Evolutionary conservation across 495 filamentous ascomycete genomes (phyloP).

Genomic region (Venustampulla echinocandica): DNA sequence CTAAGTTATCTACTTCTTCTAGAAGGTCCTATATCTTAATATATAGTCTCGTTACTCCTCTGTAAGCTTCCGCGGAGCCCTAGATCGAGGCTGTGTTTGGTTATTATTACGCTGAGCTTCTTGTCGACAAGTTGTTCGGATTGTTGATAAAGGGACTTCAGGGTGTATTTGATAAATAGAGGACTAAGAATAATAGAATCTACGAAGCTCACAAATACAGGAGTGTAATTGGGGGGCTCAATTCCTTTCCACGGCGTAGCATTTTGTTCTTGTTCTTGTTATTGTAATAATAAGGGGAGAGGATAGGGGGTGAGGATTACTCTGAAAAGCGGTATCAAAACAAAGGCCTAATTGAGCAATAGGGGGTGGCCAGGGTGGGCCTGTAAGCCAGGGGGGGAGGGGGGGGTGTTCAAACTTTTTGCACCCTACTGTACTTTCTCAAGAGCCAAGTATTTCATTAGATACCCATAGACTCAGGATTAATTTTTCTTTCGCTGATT

Average conservation of each 20-base stretch:
- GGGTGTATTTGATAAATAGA: neutral
- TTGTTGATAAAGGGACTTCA: neutral
- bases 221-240: neutral
- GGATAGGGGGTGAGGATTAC: neutral
- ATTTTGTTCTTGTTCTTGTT: too few relatives aligned
- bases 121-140: neutral
- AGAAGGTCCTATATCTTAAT: neutral
- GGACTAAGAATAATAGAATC: neutral
- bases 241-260: neutral
- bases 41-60: neutral
- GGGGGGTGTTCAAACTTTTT: too few relatives aligned
- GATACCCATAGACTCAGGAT: too few relatives aligned
- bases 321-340: neutral
- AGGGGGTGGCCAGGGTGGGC: too few relatives aligned
- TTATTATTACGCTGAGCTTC: neutral
- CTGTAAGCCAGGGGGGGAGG: too few relatives aligned
- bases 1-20: constrained; percentile 1
- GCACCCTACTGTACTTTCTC: too few relatives aligned
- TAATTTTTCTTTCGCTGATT: too few relatives aligned
- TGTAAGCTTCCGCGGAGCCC: neutral
- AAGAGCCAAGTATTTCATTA: too few relatives aligned
- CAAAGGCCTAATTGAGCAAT: neutral
- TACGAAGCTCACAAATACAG: neutral
- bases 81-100: neutral
- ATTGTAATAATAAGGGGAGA: neutral